Evolutionary conservation across 805 yeast genomes (phyloP).

Genomic region (Yarrowia deformans): DNA sequence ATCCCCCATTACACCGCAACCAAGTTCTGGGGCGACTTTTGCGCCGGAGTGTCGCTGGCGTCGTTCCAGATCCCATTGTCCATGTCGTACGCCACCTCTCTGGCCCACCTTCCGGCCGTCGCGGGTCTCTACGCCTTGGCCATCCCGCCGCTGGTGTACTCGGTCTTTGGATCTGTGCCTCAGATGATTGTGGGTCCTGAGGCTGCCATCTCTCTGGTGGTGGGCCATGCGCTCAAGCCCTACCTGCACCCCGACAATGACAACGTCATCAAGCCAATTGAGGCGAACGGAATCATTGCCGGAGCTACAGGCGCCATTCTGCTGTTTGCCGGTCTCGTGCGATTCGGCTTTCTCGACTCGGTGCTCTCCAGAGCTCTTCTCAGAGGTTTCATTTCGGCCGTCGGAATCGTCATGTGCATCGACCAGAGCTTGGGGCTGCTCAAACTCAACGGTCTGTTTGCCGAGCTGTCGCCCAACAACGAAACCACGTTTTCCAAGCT

Average conservation of each 20-base stretch:
- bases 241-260: conserved; percentile 51
- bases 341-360: conserved; percentile 85
- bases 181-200: conserved; percentile 92
- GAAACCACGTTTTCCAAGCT: conserved; percentile 78
- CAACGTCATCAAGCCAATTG: conserved; percentile 55
- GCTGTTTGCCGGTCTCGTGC: conserved; percentile 75
- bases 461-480: conserved; percentile 53
- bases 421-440: conserved; percentile 76
- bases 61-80: conserved; percentile 91
- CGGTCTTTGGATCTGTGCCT: conserved; percentile 84
- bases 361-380: conserved; percentile 77
- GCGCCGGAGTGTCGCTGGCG: conserved; percentile 88
- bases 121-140: conserved; percentile 80
- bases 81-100: conserved; percentile 79
- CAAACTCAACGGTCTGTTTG: conserved; percentile 62
- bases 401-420: conserved; percentile 81
- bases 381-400: conserved; percentile 84
- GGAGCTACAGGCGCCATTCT: conserved; percentile 77
- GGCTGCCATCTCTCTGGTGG: conserved; percentile 82
- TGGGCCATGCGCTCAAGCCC: conserved; percentile 79
- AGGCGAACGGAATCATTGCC: conserved; percentile 71
- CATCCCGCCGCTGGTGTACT: conserved; percentile 78
- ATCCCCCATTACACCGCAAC: conserved; percentile 53
- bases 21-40: conserved; percentile 63
- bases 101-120: conserved; percentile 83